Evolutionary conservation across 371 early-diverging fungal genomes (phyloP).

Genomic region (Dichotomocladium elegans): DNA sequence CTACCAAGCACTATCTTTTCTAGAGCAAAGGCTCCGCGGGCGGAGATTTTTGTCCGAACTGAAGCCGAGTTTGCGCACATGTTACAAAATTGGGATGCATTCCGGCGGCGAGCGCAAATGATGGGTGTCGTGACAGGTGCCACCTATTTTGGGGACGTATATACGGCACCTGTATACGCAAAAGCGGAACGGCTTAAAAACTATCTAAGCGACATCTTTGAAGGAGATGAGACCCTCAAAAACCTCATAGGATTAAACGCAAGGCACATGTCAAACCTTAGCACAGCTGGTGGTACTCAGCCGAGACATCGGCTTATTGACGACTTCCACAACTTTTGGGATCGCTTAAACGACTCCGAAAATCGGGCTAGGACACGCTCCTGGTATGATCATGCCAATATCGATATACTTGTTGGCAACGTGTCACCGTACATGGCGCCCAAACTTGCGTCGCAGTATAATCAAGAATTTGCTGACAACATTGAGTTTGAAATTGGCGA

Average conservation of each 20-base stretch:
- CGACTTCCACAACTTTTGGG: slow-evolving; percentile 32
- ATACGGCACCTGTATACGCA: slow-evolving; percentile 54
- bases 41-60: slow-evolving; percentile 40
- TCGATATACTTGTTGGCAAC: slow-evolving; percentile 41
- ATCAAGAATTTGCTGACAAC: slow-evolving; percentile 36
- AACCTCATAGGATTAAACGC: slow-evolving; percentile 28
- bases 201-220: slow-evolving; percentile 65
- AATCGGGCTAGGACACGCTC: slow-evolving; percentile 30
- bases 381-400: slow-evolving; percentile 43
- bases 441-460: slow-evolving; percentile 31
- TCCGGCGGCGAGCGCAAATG: slow-evolving; percentile 40
- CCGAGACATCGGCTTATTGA: slow-evolving; percentile 21
- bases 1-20: slow-evolving; percentile 34
- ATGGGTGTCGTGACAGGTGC: slow-evolving; percentile 45
- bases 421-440: slow-evolving; percentile 49
- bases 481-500: slow-evolving; percentile 26
- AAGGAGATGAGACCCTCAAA: slow-evolving; percentile 70
- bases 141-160: slow-evolving; percentile 31
- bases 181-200: slow-evolving; percentile 65
- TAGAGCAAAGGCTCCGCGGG: slow-evolving; percentile 40
- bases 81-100: slow-evolving; percentile 44
- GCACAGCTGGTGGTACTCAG: background rate
- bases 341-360: slow-evolving; percentile 25
- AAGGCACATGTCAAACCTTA: slow-evolving; percentile 13
- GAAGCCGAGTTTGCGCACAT: slow-evolving; percentile 45